Base-by-base conservation (phyloP, 257 asterid species). In the Phtheirospermum japonicum region DNA sequence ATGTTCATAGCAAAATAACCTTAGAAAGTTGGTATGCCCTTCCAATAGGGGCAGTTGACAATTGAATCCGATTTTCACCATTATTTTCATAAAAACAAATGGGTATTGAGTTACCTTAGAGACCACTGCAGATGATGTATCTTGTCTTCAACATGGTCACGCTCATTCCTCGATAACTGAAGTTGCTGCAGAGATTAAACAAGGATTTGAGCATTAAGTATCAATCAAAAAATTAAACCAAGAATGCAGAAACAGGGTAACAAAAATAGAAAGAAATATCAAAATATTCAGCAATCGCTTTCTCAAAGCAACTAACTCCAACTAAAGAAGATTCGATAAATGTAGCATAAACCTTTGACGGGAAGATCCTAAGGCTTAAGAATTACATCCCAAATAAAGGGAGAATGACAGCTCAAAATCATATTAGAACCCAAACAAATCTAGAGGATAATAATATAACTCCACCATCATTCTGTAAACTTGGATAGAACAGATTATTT, bases 61-160 rank as follows among this genome's bases (percentile, higher is more conserved):
- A n/a, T n/a, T n/a, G n/a, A n/a, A n/a, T n/a, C n/a, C n/a, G n/a
- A n/a, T n/a, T n/a, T n/a, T n/a, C n/a, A n/a, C n/a, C n/a, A n/a
- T n/a, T n/a, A n/a, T n/a, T n/a, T n/a, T n/a, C n/a, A n/a, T n/a
- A n/a, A n/a, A n/a, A n/a, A n/a, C n/a, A n/a, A n/a, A n/a, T n/a
- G 19, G 59, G 62, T 32, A 32, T 63, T 16, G 20, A 64, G 61
- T 72, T 84, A 87, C 99, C 83, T 82, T 66, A 83, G 81, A 66
- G 81, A 83, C 97, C 99, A 93, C 81, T 77, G 79, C 61, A 89
- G 74, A 73, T 87, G 95, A 71, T 93, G 91, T 59, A 85, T 82
- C 66, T 71, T 57, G 74, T 89, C 96, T 73, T 93, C 99, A n/a
- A 93, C 82, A 71, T 50, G 81, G 78, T 87, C 96, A 40, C 95